Evolutionary conservation across 257 asterid species (phyloP).

Genomic region (Coffea eugenioides): DNA sequence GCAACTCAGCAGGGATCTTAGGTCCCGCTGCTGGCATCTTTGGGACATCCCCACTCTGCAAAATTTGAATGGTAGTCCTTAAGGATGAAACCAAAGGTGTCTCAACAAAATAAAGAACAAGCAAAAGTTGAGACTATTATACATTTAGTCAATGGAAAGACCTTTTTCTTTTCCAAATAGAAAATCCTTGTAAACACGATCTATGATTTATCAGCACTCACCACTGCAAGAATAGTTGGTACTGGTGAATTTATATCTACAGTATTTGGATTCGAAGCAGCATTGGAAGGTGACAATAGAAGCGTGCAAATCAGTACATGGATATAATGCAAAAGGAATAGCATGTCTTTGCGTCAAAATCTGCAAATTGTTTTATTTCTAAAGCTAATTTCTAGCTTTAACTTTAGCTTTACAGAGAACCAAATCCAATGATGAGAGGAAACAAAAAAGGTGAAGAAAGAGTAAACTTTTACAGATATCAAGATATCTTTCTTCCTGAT

Average conservation of each 20-base stretch:
- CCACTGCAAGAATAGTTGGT: constrained; percentile 33
- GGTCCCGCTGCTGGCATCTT: constrained; percentile 38
- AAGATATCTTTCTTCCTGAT: neutral
- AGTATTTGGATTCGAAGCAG: constrained; percentile 45
- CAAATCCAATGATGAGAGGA: neutral
- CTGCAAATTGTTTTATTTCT: constrained; percentile 8
- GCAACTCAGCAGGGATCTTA: constrained; percentile 48
- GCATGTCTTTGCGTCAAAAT: neutral
- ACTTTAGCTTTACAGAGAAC: constrained; percentile 25
- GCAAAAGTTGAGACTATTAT: neutral
- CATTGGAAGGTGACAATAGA: constrained; percentile 31
- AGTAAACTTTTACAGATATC: neutral
- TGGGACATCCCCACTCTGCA: constrained; percentile 48
- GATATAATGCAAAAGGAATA: no score
- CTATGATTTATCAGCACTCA: constrained; percentile 15
- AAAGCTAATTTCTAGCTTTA: no score
- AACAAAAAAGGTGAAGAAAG: neutral
- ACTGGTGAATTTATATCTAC: constrained; percentile 42
- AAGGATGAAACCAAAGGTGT: neutral
- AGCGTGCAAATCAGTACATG: constrained; percentile 30
- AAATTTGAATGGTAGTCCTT: neutral
- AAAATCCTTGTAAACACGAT: neutral
- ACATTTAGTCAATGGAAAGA: neutral
- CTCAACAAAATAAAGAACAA: neutral
- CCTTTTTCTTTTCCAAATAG: neutral